Evolutionary conservation across 306 rosid species (phyloP).

Genomic region (Abrus precatorius): DNA sequence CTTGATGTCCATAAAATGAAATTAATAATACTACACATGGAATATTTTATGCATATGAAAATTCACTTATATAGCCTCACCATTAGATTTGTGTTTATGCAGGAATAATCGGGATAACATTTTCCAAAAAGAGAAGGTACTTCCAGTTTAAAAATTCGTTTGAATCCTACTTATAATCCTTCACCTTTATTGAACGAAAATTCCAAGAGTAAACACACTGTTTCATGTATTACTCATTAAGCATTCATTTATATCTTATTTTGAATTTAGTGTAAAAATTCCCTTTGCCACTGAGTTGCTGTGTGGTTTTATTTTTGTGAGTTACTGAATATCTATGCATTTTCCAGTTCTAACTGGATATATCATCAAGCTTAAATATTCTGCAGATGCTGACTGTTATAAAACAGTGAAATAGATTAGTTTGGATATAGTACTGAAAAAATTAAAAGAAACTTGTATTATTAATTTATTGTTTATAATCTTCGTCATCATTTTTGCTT

Average conservation of each 20-base stretch:
- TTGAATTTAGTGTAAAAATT: not conserved
- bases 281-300: not conserved
- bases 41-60: not conserved
- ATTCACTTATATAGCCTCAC: slow-evolving; percentile 9
- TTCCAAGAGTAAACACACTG: not conserved
- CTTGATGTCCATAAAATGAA: not conserved
- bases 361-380: slow-evolving; percentile 9
- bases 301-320: slow-evolving; percentile 24
- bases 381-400: not conserved
- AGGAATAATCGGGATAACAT: not conserved
- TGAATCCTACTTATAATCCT: not conserved
- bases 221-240: slow-evolving; percentile 8
- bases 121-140: not conserved
- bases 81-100: slow-evolving; percentile 6
- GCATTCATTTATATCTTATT: not conserved
- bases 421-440: slow-evolving; percentile 4
- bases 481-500: not conserved
- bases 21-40: not conserved
- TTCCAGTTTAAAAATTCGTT: not conserved
- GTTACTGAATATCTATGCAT: slow-evolving; percentile 5
- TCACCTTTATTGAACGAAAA: not conserved
- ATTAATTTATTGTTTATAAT: not conserved
- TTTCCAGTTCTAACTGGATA: slow-evolving; percentile 1
- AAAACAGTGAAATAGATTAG: not conserved
- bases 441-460: not conserved